phyloP scores from a whole-genome alignment of 257 asterid species.

The Ilex asprella region DNA sequence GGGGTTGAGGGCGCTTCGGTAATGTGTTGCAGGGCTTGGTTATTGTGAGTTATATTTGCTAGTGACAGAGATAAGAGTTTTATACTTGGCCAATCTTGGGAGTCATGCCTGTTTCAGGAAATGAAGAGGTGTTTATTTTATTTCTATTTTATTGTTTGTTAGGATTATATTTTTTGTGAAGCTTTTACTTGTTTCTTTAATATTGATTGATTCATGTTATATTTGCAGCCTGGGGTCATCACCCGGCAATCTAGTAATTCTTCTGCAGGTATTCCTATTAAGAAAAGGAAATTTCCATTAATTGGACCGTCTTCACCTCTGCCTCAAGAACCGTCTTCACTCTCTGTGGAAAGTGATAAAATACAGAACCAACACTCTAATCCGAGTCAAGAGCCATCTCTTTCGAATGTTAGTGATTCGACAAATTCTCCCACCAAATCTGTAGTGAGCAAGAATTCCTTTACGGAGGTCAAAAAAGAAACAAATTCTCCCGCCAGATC shows the following conservation, averaged over 20 bases:
- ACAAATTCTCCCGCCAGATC: conserved; percentile 16
- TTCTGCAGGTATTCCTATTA: conserved; percentile 61
- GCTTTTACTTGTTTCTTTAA: not conserved
- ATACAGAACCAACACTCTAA: conserved; percentile 17
- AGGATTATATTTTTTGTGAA: not conserved
- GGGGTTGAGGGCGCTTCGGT: too few species aligned
- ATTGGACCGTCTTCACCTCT: conserved; percentile 44
- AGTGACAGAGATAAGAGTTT: too few species aligned
- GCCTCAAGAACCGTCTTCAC: conserved; percentile 26
- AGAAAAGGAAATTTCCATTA: conserved; percentile 67
- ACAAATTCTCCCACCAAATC: conserved; percentile 16
- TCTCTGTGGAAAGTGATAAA: conserved; percentile 17
- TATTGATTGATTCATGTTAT: conserved; percentile 11
- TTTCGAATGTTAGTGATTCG: conserved; percentile 11
- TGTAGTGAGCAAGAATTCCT: conserved; percentile 28
- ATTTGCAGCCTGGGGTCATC: conserved; percentile 44
- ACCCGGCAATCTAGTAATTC: conserved; percentile 41
- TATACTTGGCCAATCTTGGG: conserved; percentile 8
- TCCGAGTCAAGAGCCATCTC: conserved; percentile 20
- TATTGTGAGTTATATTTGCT: too few species aligned
- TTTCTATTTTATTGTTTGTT: conserved; percentile 1
- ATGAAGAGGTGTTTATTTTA: conserved; percentile 43
- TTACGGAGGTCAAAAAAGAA: conserved; percentile 29
- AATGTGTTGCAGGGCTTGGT: too few species aligned
- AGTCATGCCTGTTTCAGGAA: conserved; percentile 46